Conservation (phyloP, 179 eudicot genomes). For the Dionaea muscipula region DNA sequence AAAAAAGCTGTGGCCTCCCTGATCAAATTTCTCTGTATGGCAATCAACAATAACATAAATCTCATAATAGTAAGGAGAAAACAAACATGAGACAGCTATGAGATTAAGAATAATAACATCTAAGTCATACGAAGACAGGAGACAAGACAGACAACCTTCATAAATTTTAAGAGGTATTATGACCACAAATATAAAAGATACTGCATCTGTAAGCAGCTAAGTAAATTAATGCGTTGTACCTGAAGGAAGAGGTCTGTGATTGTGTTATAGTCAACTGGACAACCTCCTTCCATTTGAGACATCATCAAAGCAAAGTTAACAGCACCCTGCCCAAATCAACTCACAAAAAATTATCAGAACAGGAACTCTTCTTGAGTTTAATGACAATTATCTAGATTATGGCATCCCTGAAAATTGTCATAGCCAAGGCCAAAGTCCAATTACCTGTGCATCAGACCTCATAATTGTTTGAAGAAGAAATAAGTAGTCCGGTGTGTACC, state of each 20-base stretch:
- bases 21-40: conserved; percentile 76
- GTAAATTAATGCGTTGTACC: conserved; percentile 21
- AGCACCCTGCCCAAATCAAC: conserved; percentile 99
- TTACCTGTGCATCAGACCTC: conserved; percentile 92
- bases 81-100: no score
- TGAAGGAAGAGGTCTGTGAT: conserved; percentile 95
- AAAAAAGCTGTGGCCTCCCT: conserved; percentile 97
- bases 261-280: conserved; percentile 93
- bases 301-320: conserved; percentile 96
- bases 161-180: no score
- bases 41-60: no score
- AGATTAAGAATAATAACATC: no score
- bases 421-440: not conserved
- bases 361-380: not conserved
- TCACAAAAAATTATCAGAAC: not conserved
- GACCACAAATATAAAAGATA: no score
- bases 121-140: no score
- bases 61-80: no score
- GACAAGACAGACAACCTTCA: no score
- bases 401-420: not conserved
- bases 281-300: conserved; percentile 99
- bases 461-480: conserved; percentile 95
- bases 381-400: not conserved
- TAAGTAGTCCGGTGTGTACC: conserved; percentile 90
- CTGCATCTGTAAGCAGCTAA: no score